Conservation (phyloP, 768 basidiomycete species). For the Leucogyrophana mollusca region DNA sequence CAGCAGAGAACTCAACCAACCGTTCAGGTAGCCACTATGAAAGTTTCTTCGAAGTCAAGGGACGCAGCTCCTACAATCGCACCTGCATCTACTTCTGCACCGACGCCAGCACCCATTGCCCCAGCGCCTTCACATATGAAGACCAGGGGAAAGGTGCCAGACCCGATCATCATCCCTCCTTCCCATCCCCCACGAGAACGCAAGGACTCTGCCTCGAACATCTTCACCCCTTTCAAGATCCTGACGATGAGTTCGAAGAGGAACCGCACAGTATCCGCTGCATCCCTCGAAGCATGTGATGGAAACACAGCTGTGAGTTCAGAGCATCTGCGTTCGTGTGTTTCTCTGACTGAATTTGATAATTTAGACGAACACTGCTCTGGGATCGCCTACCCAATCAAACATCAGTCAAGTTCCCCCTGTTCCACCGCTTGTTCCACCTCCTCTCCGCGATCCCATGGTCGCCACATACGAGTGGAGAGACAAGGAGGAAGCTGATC, state of each 20-base stretch:
- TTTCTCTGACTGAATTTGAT: slow-evolving; percentile 4
- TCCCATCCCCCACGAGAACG: slow-evolving; percentile 31
- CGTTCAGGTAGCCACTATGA: neutral
- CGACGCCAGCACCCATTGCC: slow-evolving; percentile 7
- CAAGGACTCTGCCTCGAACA: slow-evolving; percentile 41
- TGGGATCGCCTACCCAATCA: slow-evolving; percentile 75
- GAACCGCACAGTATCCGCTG: slow-evolving; percentile 67
- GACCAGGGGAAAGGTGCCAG: slow-evolving; percentile 14
- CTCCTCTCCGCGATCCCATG: slow-evolving; percentile 62
- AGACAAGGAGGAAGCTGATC: slow-evolving; percentile 56
- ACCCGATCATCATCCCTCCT: slow-evolving; percentile 29
- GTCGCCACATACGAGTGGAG: slow-evolving; percentile 71
- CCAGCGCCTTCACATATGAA: slow-evolving; percentile 13
- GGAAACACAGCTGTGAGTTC: slow-evolving; percentile 68
- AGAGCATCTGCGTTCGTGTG: slow-evolving; percentile 5
- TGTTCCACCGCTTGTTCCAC: slow-evolving; percentile 40
- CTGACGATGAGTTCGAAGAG: slow-evolving; percentile 48
- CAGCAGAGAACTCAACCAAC: slow-evolving; percentile 15
- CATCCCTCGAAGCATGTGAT: slow-evolving; percentile 76
- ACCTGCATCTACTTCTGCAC: neutral
- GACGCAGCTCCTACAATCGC: neutral
- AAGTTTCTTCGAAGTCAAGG: neutral
- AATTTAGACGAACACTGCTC: slow-evolving; percentile 61
- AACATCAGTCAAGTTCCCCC: slow-evolving; percentile 58
- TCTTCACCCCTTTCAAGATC: slow-evolving; percentile 65